These are phyloP conservation scores for Trametes sanguinea DNA, from an alignment of 768 basidiomycete species.

Conservation along the genomic window DNA sequence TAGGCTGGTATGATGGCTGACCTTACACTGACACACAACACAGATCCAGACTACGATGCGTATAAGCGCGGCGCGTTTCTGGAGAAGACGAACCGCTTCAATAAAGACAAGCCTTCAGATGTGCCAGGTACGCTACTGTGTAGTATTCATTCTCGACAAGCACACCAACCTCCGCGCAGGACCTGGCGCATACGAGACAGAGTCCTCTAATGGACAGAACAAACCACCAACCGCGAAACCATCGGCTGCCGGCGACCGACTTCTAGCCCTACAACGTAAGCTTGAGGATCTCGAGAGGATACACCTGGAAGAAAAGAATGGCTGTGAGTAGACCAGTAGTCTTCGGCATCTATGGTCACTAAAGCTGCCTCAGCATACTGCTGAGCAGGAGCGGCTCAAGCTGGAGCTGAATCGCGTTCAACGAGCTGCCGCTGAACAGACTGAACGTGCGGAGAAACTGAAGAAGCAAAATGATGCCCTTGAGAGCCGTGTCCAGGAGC, in stretches of 20 bases:
- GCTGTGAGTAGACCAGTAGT: conserved; percentile 41
- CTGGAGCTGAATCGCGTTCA: conserved; percentile 54
- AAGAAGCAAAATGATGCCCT: conserved; percentile 61
- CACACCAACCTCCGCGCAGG: conserved; percentile 28
- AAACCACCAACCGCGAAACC: conserved; percentile 31
- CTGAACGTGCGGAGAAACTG: conserved; percentile 58
- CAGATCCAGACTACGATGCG: conserved; percentile 48
- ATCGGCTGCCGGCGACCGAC: conserved; percentile 43
- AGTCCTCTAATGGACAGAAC: conserved; percentile 26
- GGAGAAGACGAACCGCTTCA: conserved; percentile 57
- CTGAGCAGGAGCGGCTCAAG: conserved; percentile 60
- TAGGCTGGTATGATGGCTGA: neutral
- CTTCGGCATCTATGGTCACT: no score
- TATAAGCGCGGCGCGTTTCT: conserved; percentile 62
- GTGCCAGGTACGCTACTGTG: conserved; percentile 41
- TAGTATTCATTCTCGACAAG: neutral
- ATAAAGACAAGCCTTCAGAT: conserved; percentile 44
- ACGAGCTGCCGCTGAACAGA: conserved; percentile 49
- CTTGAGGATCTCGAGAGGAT: conserved; percentile 64
- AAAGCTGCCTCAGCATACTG: conserved; percentile 49
- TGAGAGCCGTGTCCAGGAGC: conserved; percentile 61
- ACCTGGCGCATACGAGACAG: conserved; percentile 36
- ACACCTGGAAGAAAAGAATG: conserved; percentile 69
- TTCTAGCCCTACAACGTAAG: conserved; percentile 57
- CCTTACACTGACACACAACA: no score